Evolutionary conservation across 192 early-diverging fungal genomes (phyloP).

Genomic region (Entomortierella chlamydospora): DNA sequence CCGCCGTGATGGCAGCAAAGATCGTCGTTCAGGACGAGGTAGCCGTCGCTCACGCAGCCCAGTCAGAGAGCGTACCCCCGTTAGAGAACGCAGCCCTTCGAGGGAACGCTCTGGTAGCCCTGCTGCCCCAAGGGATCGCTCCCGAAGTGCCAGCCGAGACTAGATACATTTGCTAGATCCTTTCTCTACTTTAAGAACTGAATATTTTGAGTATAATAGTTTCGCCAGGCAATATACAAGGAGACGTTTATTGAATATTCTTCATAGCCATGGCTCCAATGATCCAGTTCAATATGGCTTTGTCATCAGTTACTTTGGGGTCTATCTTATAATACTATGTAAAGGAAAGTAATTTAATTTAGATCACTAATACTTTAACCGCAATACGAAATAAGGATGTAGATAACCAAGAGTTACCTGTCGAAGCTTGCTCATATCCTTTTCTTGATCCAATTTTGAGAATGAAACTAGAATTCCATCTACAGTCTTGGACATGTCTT

Average conservation of each 20-base stretch:
- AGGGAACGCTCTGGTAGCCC: constrained; percentile 29
- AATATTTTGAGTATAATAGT: too few relatives aligned
- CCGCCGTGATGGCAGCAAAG: constrained; percentile 33
- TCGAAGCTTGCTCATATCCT: constrained; percentile 55
- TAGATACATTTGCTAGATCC: constrained; percentile 5
- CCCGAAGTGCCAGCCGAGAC: constrained; percentile 47
- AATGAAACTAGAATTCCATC: constrained; percentile 59
- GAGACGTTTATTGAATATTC: constrained; percentile 29
- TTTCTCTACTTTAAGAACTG: not conserved
- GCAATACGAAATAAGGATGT: not conserved
- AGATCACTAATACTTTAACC: too few relatives aligned
- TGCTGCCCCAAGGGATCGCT: constrained; percentile 18
- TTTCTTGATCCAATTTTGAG: constrained; percentile 51
- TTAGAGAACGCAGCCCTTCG: constrained; percentile 14
- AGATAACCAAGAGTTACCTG: constrained; percentile 47
- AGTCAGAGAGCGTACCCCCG: constrained; percentile 11
- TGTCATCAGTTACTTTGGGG: constrained; percentile 44
- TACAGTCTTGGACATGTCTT: constrained; percentile 45
- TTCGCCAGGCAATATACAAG: not conserved
- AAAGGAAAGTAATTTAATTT: not conserved
- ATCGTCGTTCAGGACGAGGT: constrained; percentile 22
- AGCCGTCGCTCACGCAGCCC: constrained; percentile 57
- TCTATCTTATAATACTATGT: constrained; percentile 66
- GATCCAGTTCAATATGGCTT: constrained; percentile 59
- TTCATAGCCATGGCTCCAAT: constrained; percentile 68